Evolutionary conservation across 805 yeast species (phyloP), one percentile per base, ranked within the genome.

Genomic region (Kluyveromyces aestuarii): DNA sequence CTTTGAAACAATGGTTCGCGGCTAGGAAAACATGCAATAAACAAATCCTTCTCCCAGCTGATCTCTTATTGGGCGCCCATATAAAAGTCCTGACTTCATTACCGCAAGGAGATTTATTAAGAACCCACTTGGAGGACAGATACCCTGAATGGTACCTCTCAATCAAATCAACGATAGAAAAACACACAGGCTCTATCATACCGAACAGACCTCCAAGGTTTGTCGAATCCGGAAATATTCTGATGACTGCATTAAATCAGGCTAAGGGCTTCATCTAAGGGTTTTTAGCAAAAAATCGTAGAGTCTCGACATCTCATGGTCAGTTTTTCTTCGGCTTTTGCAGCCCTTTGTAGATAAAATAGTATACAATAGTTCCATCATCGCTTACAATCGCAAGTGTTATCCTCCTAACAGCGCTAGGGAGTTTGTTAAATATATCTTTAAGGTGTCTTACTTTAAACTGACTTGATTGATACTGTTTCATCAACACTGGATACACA

Each of bases 361-460:
- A 84, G 55, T 80, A 84, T n/a, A 82, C 82, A 17, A 82, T 72
- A 0, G 89, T 81, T 2, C 87, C 82, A 60, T 84, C 93, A 48
- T 74, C 74, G 55, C 77, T 80, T 2, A 77, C 73, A 8, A 84
- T 68, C 0, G 78, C 89, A 30, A 80, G 52, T 0, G 81, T 67
- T 2, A 84, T 52, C 49, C 80, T 66, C 41, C 63, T 64, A 0
- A 80, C 48, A 1, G 50, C 41, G 16, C 50, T 50, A 18, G 58
- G 54, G 17, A 63, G 37, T 11, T 47, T 41, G 3, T 46, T 46
- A 45, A 62, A 64, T 1, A 60, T 44, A 18, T 40, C 19, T 40
- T 59, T 61, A 19, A 62, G 45, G 37, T 58, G 54, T 37, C 58
- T 56, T 33, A 63, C 33, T 6, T 67, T 61, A 8, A 64, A 30